Evolutionary conservation across 202 grass and related monocot genomes (phyloP), one percentile per base, ranked within the genome.

Genomic region (Saccharum hybrid): DNA sequence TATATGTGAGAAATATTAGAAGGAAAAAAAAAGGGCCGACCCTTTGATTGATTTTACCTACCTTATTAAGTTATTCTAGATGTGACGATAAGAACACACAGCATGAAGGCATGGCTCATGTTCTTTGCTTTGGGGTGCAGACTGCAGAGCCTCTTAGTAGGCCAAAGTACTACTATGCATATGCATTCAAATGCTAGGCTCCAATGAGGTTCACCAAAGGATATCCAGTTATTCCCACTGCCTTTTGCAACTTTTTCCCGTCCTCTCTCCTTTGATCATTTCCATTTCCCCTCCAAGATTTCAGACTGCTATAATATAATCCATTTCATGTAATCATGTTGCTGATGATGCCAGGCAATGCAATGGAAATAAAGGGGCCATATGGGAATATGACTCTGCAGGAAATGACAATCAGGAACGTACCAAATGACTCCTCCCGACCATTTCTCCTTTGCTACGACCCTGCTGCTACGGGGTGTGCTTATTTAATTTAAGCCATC

Each of bases 161-260:
- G 84, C 80, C 75, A 90, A 76, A 76, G 52, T 57, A 21, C 51
- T 87, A 84, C 54, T 69, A 64, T 76, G 80, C 88, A 90, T 84
- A 90, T 87, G 64, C 70, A 48, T 79, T 89, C 90, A 92, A 89
- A 89, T 86, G 76, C 86, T 89, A 89, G 36, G 18, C 41, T 81
- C 90, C 86, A 92, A 92, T 67, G 71, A 68, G 76, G 60, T 34
- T 70, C 46, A 81, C 86, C 80, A 88, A 80, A 71, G 62, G 52
- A 45, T 68, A 86, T 85, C 66, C 86, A 42, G 86, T 89, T 81
- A 92, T 86, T 89, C 86, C 90, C 71, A 81, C 80, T 89, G 45
- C 83, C 82, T 83, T 83, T 83, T 42, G 46, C 60, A 88, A 66
- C 73, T 59, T 81, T 81, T 81, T 2, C 62, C 79, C 11, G 11